These are phyloP conservation scores for Magnusiomyces fungicola DNA, from an alignment of 1,139 yeast genomes.

Conservation along the genomic window DNA sequence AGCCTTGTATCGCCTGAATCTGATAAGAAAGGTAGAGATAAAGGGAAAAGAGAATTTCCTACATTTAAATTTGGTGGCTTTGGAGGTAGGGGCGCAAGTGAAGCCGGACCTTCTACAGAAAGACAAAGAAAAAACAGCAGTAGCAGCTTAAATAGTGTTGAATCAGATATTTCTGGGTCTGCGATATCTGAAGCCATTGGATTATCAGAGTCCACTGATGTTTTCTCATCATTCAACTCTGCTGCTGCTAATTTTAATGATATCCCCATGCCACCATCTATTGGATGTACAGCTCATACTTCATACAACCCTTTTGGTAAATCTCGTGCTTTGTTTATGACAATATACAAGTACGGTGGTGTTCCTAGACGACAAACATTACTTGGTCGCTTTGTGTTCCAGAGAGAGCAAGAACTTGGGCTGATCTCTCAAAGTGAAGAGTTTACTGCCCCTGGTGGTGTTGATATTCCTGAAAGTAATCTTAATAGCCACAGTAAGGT, in stretches of 20 bases:
- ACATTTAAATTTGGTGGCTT: too few species aligned
- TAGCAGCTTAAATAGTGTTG: too few species aligned
- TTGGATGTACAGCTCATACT: conserved; percentile 6
- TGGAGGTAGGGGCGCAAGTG: too few species aligned
- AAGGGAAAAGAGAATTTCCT: too few species aligned
- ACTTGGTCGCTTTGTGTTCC: background rate
- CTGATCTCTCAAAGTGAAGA: background rate
- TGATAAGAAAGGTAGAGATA: too few species aligned
- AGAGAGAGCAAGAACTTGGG: conserved; percentile 1
- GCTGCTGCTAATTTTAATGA: background rate
- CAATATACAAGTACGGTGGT: conserved; percentile 9
- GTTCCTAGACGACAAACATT: background rate
- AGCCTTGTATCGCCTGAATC: background rate
- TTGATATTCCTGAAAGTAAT: background rate
- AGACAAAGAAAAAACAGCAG: too few species aligned
- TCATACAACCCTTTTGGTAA: conserved; percentile 12
- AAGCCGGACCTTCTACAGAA: too few species aligned
- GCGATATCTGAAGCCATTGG: too few species aligned
- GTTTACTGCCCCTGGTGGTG: background rate
- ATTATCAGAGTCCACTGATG: too few species aligned
- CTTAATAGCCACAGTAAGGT: background rate
- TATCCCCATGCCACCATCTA: conserved; percentile 13
- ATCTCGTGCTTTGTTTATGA: conserved; percentile 10
- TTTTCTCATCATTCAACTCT: background rate
- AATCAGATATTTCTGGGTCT: too few species aligned